These are phyloP conservation scores for Hypoxylon rubiginosum DNA, from an alignment of 2,329 filamentous ascomycete genomes.

Conservation along the genomic window DNA sequence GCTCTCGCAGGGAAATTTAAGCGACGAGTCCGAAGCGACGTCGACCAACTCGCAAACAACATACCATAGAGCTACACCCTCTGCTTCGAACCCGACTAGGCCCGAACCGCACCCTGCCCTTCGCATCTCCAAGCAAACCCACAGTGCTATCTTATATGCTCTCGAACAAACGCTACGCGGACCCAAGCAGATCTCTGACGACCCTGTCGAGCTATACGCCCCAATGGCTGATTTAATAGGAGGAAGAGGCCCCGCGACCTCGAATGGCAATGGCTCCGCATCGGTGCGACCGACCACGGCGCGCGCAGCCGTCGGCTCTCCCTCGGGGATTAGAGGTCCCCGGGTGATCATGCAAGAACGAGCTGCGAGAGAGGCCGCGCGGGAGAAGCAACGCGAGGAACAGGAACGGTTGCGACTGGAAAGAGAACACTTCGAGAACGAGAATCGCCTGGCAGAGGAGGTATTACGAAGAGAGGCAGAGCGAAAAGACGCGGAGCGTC, in stretches of 20 bases:
- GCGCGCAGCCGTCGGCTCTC: conserved; percentile 67
- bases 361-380: conserved; percentile 76
- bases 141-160: conserved; percentile 90
- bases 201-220: conserved; percentile 88
- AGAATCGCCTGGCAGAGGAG: conserved; percentile 68
- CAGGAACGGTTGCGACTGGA: conserved; percentile 67
- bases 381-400: conserved; percentile 76
- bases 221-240: conserved; percentile 86
- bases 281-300: conserved; percentile 62
- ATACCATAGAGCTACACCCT: conserved; percentile 45
- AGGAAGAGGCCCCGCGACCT: conserved; percentile 67
- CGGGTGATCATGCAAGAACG: conserved; percentile 93
- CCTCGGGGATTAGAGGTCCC: conserved; percentile 82
- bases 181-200: conserved; percentile 85
- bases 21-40: conserved; percentile 57
- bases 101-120: conserved; percentile 62
- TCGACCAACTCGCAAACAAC: conserved; percentile 52
- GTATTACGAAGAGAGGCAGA: conserved; percentile 68
- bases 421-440: conserved; percentile 70
- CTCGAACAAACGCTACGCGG: conserved; percentile 90
- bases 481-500: conserved; percentile 71
- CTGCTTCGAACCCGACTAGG: conserved; percentile 52
- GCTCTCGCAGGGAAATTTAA: conserved; percentile 63
- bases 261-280: conserved; percentile 67
- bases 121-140: conserved; percentile 85